Conservation (phyloP, 148 eudicot genomes). For the Camellia japonica region DNA sequence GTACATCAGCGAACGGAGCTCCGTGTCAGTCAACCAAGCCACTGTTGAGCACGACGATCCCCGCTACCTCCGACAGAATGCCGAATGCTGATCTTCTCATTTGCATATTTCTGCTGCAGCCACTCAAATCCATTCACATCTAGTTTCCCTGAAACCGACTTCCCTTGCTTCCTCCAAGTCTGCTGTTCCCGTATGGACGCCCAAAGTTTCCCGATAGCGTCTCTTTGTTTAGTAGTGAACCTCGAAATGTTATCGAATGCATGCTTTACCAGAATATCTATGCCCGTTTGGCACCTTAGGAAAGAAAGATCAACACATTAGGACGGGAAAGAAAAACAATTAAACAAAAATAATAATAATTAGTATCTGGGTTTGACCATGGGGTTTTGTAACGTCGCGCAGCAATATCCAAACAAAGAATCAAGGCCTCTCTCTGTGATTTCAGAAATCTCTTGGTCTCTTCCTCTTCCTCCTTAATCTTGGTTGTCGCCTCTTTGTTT, state of each 20-base stretch:
- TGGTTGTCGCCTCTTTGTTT: conserved; percentile 35
- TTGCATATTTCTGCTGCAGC: conserved; percentile 90
- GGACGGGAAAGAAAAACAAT: too few species aligned
- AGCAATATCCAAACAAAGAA: conserved; percentile 79
- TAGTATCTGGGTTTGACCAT: conserved; percentile 40
- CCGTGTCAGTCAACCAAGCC: conserved; percentile 68
- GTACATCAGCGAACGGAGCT: too few species aligned
- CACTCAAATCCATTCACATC: conserved; percentile 88
- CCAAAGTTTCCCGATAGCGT: conserved; percentile 83
- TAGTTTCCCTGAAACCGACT: conserved; percentile 90
- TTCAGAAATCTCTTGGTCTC: conserved; percentile 63
- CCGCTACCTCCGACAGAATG: conserved; percentile 81
- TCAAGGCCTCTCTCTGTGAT: conserved; percentile 73
- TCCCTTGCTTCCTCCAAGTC: conserved; percentile 80
- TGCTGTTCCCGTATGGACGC: conserved; percentile 82
- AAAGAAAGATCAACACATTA: conserved; percentile 4
- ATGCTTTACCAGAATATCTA: conserved; percentile 88
- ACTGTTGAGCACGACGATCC: conserved; percentile 65
- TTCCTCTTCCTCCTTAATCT: conserved; percentile 54
- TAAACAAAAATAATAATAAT: background rate
- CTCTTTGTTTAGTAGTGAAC: conserved; percentile 73
- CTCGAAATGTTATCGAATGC: conserved; percentile 75
- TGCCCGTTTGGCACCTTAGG: conserved; percentile 94
- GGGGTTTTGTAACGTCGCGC: conserved; percentile 85
- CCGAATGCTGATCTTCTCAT: conserved; percentile 87